Conservation (phyloP, 148 eudicot species). For the Spergularia bocconei region DNA sequence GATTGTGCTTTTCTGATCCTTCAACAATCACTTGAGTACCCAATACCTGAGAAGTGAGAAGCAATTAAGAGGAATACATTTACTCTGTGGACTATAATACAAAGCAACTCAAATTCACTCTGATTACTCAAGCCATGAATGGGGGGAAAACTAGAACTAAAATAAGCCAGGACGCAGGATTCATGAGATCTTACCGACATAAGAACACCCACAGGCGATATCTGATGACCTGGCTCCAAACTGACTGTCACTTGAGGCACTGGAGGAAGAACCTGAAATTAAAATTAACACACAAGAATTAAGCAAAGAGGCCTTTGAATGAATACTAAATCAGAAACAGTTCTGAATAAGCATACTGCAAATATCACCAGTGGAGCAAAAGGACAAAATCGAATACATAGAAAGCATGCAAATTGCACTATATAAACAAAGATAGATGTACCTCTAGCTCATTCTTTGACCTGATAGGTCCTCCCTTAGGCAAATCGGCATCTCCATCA, state of each 20-base stretch:
- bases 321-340: no score
- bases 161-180: not conserved
- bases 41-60: constrained; percentile 42
- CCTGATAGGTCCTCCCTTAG: constrained; percentile 56
- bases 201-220: constrained; percentile 67
- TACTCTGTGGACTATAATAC: not conserved
- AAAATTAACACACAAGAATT: no score
- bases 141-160: constrained; percentile 8
- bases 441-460: constrained; percentile 79
- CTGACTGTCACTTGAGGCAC: constrained; percentile 66
- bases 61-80: constrained; percentile 2
- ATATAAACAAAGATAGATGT: not conserved
- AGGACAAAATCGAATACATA: not conserved
- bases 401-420: not conserved
- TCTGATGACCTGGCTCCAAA: constrained; percentile 66
- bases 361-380: not conserved
- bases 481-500: constrained; percentile 29
- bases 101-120: not conserved
- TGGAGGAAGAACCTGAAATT: constrained; percentile 72
- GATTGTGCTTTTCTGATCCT: constrained; percentile 81
- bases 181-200: constrained; percentile 54
- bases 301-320: not conserved
- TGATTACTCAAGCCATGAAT: not conserved
- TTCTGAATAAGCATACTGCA: not conserved
- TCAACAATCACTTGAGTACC: constrained; percentile 85